These are phyloP conservation scores for Sequoiadendron giganteum DNA, from an alignment of 75 land plant genomes.

Conservation along the genomic window DNA sequence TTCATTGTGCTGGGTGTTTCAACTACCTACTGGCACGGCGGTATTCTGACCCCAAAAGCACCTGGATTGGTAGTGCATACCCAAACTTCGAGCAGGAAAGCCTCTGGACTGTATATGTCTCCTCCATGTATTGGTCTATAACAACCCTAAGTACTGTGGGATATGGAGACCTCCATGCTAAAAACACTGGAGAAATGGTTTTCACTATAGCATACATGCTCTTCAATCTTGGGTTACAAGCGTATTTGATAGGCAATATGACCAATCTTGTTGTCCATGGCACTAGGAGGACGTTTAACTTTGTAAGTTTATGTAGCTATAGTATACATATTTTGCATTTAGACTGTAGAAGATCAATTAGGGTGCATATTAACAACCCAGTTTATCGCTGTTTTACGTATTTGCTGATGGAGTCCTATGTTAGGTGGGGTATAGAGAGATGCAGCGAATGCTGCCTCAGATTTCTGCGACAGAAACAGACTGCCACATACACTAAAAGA, in stretches of 20 bases:
- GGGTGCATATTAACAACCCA: not conserved
- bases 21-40: constrained; percentile 22
- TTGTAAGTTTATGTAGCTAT: constrained; percentile 30
- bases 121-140: not conserved
- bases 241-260: constrained; percentile 83
- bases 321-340: not conserved
- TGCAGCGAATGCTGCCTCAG: constrained; percentile 43
- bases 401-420: not conserved
- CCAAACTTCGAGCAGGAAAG: not conserved
- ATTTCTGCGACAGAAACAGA: constrained; percentile 56
- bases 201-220: constrained; percentile 60
- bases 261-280: constrained; percentile 69
- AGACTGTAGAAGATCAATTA: not conserved
- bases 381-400: not conserved
- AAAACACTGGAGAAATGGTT: constrained; percentile 37
- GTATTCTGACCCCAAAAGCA: constrained; percentile 16
- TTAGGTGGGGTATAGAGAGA: constrained; percentile 44
- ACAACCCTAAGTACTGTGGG: not conserved
- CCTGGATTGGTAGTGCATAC: constrained; percentile 36
- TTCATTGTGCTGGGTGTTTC: constrained; percentile 42
- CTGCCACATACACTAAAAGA: constrained; percentile 60
- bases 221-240: constrained; percentile 73
- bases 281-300: constrained; percentile 43
- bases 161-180: not conserved
- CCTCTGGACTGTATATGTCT: not conserved